Percentiles rank a stretch among this genome's conserved stretches.
Evolutionary conservation across 371 early-diverging fungal genomes (phyloP).

Genomic region (Apophysomyces elegans): DNA sequence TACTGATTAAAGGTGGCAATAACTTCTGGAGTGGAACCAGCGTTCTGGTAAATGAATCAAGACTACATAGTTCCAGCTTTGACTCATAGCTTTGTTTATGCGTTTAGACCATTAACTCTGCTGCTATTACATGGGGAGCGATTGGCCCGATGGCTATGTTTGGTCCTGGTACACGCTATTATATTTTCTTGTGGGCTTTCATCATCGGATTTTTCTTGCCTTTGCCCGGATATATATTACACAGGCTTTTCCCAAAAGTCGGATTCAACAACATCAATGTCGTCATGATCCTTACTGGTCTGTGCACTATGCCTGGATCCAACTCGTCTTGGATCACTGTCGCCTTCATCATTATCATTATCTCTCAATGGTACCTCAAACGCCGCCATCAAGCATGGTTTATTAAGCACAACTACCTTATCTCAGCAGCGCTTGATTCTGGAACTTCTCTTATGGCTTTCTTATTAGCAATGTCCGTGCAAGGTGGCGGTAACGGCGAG

Average conservation of each 20-base stretch:
- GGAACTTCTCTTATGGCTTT: constrained; percentile 52
- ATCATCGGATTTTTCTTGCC: constrained; percentile 48
- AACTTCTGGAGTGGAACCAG: constrained; percentile 52
- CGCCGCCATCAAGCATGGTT: constrained; percentile 45
- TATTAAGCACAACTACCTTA: constrained; percentile 52
- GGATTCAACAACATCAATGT: background rate
- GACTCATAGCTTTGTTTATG: background rate
- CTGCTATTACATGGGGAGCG: constrained; percentile 63
- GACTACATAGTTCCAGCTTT: background rate
- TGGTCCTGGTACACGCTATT: constrained; percentile 39
- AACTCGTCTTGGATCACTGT: constrained; percentile 8
- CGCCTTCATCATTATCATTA: constrained; percentile 30
- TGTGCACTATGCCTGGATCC: background rate
- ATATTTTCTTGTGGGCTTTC: constrained; percentile 37
- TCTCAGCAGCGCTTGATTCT: constrained; percentile 56
- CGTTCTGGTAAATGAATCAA: constrained; percentile 21
- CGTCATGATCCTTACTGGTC: background rate
- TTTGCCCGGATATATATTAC: constrained; percentile 38
- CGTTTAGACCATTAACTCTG: constrained; percentile 48
- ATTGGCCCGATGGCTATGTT: constrained; percentile 50
- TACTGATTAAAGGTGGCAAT: constrained; percentile 35
- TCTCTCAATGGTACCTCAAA: constrained; percentile 46
- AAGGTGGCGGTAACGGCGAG: constrained; percentile 42
- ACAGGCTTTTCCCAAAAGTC: constrained; percentile 36
- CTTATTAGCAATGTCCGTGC: constrained; percentile 43